phyloP scores from a whole-genome alignment of 306 rosid species.

The Cotoneaster glaucophyllus region DNA sequence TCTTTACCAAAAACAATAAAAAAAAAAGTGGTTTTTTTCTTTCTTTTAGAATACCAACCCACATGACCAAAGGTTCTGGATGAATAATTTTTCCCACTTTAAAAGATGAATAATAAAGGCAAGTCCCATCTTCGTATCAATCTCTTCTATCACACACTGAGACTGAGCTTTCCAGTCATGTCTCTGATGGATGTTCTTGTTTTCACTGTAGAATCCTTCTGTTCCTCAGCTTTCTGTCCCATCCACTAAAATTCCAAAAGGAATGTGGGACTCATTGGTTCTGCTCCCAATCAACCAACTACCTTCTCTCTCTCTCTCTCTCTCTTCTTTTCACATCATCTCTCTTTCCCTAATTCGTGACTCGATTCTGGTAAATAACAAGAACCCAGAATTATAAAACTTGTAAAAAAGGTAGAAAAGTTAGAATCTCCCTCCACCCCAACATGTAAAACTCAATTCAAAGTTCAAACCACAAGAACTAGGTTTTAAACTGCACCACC shows the following conservation, averaged over 20 bases:
- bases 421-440: background rate
- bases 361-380: constrained; percentile 41
- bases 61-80: constrained; percentile 19
- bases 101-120: constrained; percentile 37
- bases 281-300: constrained; percentile 60
- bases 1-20: constrained; percentile 8
- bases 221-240: constrained; percentile 99
- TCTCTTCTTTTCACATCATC: constrained; percentile 12
- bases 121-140: constrained; percentile 62
- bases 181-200: constrained; percentile 48
- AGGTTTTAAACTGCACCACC: background rate
- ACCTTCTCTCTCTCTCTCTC: constrained; percentile 12
- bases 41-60: constrained; percentile 9
- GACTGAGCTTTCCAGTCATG: constrained; percentile 53
- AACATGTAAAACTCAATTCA: background rate
- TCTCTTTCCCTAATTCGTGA: background rate
- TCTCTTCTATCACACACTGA: constrained; percentile 18
- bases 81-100: constrained; percentile 61
- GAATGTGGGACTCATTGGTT: constrained; percentile 63
- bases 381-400: background rate
- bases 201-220: constrained; percentile 71
- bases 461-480: background rate
- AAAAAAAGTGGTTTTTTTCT: background rate
- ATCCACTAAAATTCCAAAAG: constrained; percentile 79
- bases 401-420: background rate